Evolutionary conservation across 2,329 filamentous ascomycete genomes (phyloP).

Genomic region (Colletotrichum musicola): DNA sequence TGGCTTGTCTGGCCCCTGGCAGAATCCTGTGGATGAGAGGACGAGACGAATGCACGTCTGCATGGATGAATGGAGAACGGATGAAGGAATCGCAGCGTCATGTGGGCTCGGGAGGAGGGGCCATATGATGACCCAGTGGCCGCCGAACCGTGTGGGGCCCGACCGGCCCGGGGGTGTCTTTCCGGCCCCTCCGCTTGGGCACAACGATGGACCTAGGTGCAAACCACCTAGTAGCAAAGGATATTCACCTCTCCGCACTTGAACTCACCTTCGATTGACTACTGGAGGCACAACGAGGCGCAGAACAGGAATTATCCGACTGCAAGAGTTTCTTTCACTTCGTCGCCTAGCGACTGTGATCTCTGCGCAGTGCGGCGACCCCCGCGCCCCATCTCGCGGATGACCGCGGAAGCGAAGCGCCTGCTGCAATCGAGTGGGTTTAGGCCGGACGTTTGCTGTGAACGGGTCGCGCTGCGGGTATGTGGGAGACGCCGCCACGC

Average conservation of each 20-base stretch:
- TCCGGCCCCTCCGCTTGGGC: too few relatives aligned
- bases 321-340: too few relatives aligned
- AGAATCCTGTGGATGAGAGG: not conserved
- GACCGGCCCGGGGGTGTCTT: conserved; percentile 4
- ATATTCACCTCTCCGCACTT: too few relatives aligned
- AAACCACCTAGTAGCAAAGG: too few relatives aligned
- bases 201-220: too few relatives aligned
- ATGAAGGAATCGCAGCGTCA: conserved; percentile 30
- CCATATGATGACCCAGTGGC: conserved; percentile 19
- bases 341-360: too few relatives aligned
- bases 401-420: not conserved
- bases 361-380: too few relatives aligned
- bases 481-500: too few relatives aligned
- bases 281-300: too few relatives aligned
- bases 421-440: not conserved
- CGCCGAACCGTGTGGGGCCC: conserved; percentile 10
- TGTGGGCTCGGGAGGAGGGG: conserved; percentile 18
- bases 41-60: conserved; percentile 7
- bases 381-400: not conserved
- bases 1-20: not conserved
- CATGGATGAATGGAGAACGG: conserved; percentile 23
- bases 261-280: too few relatives aligned
- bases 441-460: not conserved
- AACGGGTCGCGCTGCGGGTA: not conserved
- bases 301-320: too few relatives aligned